Base-by-base conservation (phyloP, 2,329 filamentous ascomycete species). In the Apiospora koreana region DNA sequence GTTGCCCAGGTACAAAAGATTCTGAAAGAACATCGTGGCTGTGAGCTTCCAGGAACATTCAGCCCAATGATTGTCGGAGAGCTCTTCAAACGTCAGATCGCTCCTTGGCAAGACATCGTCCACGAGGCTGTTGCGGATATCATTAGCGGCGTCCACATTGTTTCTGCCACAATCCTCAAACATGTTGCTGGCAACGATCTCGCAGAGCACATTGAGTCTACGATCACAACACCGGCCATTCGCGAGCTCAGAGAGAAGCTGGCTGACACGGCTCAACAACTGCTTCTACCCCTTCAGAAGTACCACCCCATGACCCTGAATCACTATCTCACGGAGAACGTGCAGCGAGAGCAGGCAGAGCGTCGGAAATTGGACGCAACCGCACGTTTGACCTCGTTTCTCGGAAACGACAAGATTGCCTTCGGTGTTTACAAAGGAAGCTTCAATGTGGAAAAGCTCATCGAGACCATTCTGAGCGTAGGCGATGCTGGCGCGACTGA, bases 261-360 rank as follows among this genome's bases (percentile, higher is more conserved):
- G 77, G 9, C 45, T 21, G 46, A 25, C 3, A 50, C 12, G 46
- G n/a, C 23, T 23, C 46, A 50, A 10, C 46, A 80, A 67, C 68
- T 82, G 0, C 38, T 81, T 9, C 65, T 62, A 8, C 75, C 76
- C 1, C 76, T 80, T 64, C 42, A 71, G 3, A 69, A 72, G 1
- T 70, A 73, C 0, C 81, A 83, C 68, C 80, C 82, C 0, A 82
- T 84, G 42, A 83, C 81, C 0, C 83, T 83, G 69, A 81, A 84
- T 35, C 28, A 64, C 35, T 41, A 64, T 35, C 35, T 35, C 28
- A 64, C 46, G 1, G 46, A 50, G n/a, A 50, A 50, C 8, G 46
- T 50, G 46, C 46, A 50, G 23, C 12, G 23, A 3, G 46, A n/a
- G n/a, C n/a, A 50, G 12, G n/a, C n/a, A 14, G 12, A 50, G 23